Evolutionary conservation across 768 basidiomycete species (phyloP), one percentile per base, ranked within the genome.

Genomic region (Leccinum olivaceopallidum): DNA sequence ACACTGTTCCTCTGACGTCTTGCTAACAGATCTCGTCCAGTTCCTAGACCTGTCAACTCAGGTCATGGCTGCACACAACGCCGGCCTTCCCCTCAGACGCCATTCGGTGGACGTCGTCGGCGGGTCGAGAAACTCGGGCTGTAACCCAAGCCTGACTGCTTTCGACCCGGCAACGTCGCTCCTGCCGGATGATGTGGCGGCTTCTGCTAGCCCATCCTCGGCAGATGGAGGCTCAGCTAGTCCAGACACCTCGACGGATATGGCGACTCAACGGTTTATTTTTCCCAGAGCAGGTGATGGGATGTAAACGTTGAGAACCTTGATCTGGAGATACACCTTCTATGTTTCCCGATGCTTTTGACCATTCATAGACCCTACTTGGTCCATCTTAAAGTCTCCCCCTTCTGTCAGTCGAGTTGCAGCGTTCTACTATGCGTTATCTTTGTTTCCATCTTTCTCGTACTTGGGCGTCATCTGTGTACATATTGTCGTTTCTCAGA

Each of bases 11-110:
- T 0, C 37, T 1, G 10, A 20, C 5, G 14, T 24, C 5, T 20
- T 24, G n/a, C 3, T 18, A 14, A 20, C 34, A 0, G 26, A 16
- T 10, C 60, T 47, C 9, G 37, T 4, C 28, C 37, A 74, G 73
- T 74, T 74, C 58, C 66, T 74, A 18, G 71, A 74, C 49, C 22
- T 74, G 13, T 74, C 72, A 0, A 22, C 39, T 4, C 64, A 74
- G 55, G 73, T 75, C 24, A 69, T 71, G 63, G 63, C 58, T 26
- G 63, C 66, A 39, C 70, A 75, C 14, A 58, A 34, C 10, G 58
- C 67, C 2, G 64, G 63, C 5, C 65, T 69, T 42, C 74, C 72
- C 8, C 65, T 69, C 34, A 63, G 74, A n/a, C 72, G 74, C 14
- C 73, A 74, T 57, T 74, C 73, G 0, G 73, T 72, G 0, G 73